Evolutionary conservation across 306 rosid species (phyloP).

Genomic region (Corylus americana): DNA sequence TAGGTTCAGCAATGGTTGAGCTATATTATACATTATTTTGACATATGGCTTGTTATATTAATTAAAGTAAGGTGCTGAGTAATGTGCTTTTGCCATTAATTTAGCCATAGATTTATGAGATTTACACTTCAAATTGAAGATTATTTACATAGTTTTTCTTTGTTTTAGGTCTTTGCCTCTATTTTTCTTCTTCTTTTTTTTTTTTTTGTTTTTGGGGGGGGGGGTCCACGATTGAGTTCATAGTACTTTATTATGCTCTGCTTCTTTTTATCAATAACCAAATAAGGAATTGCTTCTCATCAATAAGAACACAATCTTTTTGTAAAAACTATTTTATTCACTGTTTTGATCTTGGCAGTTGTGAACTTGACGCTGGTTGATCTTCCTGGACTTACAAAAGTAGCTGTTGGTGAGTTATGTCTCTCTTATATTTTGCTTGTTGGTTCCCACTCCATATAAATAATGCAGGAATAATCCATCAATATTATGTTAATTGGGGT

Average conservation of each 20-base stretch:
- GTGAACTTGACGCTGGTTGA: slow-evolving; percentile 91
- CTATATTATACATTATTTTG: not conserved
- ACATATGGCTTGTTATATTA: not conserved
- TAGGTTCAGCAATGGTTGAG: not conserved
- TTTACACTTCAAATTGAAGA: not conserved
- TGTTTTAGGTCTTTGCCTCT: not conserved
- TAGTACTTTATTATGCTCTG: not conserved
- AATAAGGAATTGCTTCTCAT: not conserved
- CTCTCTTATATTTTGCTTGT: slow-evolving; percentile 8
- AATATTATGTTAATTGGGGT: not conserved
- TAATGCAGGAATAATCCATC: not conserved
- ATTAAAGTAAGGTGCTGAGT: not conserved
- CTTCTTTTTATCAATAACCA: not conserved
- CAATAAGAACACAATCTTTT: not conserved
- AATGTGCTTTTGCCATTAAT: not conserved
- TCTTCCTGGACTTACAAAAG: slow-evolving; percentile 97
- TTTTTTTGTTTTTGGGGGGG: too few relatives aligned
- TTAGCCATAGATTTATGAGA: too few relatives aligned
- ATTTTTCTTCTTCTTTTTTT: too few relatives aligned
- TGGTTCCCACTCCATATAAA: not conserved
- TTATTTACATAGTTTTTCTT: not conserved
- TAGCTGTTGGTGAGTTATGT: slow-evolving; percentile 77
- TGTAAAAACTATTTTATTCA: slow-evolving; percentile 3
- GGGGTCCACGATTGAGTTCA: not conserved
- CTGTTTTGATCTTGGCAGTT: slow-evolving; percentile 57